Evolutionary conservation across 345 rosid species (phyloP).

Genomic region (Euphorbia pulcherrima): DNA sequence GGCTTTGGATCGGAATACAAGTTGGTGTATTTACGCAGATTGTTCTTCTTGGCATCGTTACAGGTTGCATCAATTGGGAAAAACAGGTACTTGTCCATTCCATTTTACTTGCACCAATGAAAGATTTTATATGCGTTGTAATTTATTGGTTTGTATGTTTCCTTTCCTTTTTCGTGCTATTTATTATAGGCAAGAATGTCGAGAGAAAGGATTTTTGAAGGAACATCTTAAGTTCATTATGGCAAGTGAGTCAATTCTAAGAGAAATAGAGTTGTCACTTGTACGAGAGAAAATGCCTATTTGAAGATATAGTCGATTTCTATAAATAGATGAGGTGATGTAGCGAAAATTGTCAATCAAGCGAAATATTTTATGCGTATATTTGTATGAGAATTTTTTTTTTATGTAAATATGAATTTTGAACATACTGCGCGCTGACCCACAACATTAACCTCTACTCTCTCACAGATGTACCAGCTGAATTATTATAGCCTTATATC

Average conservation of each 20-base stretch:
- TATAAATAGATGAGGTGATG: too few relatives aligned
- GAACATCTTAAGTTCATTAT: neutral
- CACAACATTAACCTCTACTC: too few relatives aligned
- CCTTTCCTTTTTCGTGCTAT: too few relatives aligned
- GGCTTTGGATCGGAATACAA: slow-evolving; percentile 24
- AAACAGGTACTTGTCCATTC: slow-evolving; percentile 14
- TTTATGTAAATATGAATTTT: too few relatives aligned
- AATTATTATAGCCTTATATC: too few relatives aligned
- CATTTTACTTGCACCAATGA: neutral
- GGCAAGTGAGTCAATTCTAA: neutral
- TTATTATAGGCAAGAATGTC: slow-evolving; percentile 14
- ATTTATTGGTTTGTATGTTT: neutral
- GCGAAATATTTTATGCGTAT: too few relatives aligned
- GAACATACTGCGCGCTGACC: too few relatives aligned
- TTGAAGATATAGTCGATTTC: too few relatives aligned
- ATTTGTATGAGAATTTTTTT: too few relatives aligned
- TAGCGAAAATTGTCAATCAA: too few relatives aligned
- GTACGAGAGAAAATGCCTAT: too few relatives aligned
- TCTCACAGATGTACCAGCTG: too few relatives aligned
- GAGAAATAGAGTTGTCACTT: neutral
- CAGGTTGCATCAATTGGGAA: slow-evolving; percentile 20
- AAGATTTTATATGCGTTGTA: neutral
- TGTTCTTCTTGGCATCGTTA: slow-evolving; percentile 8
- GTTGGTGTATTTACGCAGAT: slow-evolving; percentile 15
- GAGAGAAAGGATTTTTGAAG: slow-evolving; percentile 18